phyloP scores from a whole-genome alignment of 495 filamentous ascomycete genomes.

The Aspergillus affinis region DNA sequence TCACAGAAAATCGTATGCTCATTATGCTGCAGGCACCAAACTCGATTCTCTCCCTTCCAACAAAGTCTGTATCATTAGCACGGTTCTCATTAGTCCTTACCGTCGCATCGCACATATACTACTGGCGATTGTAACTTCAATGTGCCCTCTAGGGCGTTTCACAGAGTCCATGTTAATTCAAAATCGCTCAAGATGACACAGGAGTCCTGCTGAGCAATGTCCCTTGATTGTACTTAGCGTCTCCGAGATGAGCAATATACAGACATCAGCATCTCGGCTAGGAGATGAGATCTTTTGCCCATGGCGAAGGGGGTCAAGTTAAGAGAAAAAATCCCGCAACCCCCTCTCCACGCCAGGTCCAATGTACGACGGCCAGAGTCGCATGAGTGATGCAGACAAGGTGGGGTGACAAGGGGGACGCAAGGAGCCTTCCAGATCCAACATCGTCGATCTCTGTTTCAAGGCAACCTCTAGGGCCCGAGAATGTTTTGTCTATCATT shows the following conservation, averaged over 20 bases:
- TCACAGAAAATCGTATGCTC: neutral
- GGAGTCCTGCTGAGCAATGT: neutral
- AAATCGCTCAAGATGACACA: slow-evolving; percentile 1
- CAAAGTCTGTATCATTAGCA: neutral
- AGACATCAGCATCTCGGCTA: slow-evolving; percentile 9
- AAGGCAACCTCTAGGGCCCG: slow-evolving; percentile 2
- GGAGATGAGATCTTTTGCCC: neutral
- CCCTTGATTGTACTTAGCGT: neutral
- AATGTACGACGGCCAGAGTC: slow-evolving; percentile 1
- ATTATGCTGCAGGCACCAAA: neutral
- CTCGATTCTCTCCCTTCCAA: neutral
- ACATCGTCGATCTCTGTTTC: slow-evolving; percentile 8
- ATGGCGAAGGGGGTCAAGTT: neutral
- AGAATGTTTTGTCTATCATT: neutral
- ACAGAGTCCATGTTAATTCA: neutral
- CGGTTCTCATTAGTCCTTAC: neutral
- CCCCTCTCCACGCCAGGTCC: slow-evolving; percentile 1
- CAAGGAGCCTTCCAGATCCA: neutral
- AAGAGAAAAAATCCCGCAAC: slow-evolving; percentile 13
- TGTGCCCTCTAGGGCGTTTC: neutral
- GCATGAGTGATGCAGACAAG: slow-evolving; percentile 9
- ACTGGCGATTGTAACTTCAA: neutral
- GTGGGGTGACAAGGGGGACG: neutral
- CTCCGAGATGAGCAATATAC: neutral
- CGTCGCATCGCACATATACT: neutral